A percentile compares a stretch with the other conserved stretches of the same genome.
phyloP scores from a whole-genome alignment of 1,284 basidiomycete genomes.

The Marasmius sp. region DNA sequence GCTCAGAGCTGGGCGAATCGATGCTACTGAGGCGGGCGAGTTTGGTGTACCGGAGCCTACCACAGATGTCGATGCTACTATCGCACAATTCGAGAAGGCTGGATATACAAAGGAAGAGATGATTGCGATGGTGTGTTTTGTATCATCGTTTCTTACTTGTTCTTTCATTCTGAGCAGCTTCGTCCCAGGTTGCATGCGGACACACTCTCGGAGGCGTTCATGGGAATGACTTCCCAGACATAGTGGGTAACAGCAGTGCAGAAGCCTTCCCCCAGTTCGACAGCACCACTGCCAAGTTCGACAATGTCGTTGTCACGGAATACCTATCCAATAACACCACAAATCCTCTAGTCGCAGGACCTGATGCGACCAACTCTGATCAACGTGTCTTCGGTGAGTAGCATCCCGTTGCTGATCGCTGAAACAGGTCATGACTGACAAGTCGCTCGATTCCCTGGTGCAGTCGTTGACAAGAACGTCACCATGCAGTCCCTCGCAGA shows the following conservation, averaged over 20 bases:
- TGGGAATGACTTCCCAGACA: neutral
- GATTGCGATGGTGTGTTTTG: neutral
- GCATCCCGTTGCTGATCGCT: neutral
- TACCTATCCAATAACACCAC: neutral
- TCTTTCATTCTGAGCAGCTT: neutral
- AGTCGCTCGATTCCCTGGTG: neutral
- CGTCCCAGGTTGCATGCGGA: slow-evolving; percentile 4
- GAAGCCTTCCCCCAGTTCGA: neutral
- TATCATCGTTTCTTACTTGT: neutral
- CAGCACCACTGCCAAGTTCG: neutral
- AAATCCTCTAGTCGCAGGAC: neutral
- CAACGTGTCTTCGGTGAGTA: neutral
- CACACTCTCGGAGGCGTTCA: slow-evolving; percentile 5
- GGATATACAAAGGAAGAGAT: slow-evolving; percentile 7
- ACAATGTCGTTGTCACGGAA: too few relatives aligned
- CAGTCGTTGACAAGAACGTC: neutral
- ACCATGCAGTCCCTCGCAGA: neutral
- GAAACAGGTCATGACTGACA: neutral
- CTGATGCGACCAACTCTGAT: neutral
- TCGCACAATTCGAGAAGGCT: neutral
- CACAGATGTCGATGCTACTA: neutral
- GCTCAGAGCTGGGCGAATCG: slow-evolving; percentile 5
- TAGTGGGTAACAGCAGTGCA: neutral
- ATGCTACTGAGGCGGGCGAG: slow-evolving; percentile 2
- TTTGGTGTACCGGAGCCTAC: slow-evolving; percentile 1